Conservation (phyloP, 75 land plant species). For the Pseudotsuga menziesii region DNA sequence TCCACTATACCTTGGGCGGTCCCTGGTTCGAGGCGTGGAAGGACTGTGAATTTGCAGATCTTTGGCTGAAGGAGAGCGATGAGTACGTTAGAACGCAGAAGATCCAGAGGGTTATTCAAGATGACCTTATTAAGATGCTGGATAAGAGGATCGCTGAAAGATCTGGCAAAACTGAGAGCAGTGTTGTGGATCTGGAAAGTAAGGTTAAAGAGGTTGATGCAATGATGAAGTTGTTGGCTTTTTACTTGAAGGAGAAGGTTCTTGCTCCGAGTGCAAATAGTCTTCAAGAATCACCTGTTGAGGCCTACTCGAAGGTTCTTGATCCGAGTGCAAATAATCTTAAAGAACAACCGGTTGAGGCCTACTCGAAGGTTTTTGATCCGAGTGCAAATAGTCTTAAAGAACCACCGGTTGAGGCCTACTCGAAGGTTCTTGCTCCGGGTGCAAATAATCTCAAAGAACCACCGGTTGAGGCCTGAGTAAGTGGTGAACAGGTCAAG, state of each 20-base stretch:
- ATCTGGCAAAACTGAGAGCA: slow-evolving; percentile 9
- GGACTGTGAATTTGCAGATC: slow-evolving; percentile 63
- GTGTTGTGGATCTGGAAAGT: slow-evolving; percentile 10
- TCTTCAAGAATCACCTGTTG: not conserved
- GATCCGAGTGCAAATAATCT: not conserved
- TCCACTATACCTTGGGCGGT: slow-evolving; percentile 72
- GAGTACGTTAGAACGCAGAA: slow-evolving; percentile 19
- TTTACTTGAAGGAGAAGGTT: slow-evolving; percentile 6
- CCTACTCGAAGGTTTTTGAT: not conserved
- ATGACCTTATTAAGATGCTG: slow-evolving; percentile 2
- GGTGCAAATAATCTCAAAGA: not conserved
- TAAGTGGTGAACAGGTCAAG: too few species aligned
- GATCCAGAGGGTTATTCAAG: slow-evolving; percentile 12
- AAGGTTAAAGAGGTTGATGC: slow-evolving; percentile 14
- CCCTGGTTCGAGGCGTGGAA: slow-evolving; percentile 89
- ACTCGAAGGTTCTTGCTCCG: slow-evolving; percentile 1
- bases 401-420: too few species aligned
- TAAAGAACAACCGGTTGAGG: too few species aligned
- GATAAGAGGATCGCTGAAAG: slow-evolving; percentile 3
- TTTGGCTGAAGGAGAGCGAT: slow-evolving; percentile 58
- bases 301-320: slow-evolving; percentile 1
- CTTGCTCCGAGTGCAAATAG: not conserved
- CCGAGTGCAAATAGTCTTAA: not conserved
- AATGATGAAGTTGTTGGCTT: not conserved
- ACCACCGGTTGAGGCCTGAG: not conserved